Evolutionary conservation across 768 basidiomycete genomes (phyloP).

Genomic region (Panaeolus papilionaceus): DNA sequence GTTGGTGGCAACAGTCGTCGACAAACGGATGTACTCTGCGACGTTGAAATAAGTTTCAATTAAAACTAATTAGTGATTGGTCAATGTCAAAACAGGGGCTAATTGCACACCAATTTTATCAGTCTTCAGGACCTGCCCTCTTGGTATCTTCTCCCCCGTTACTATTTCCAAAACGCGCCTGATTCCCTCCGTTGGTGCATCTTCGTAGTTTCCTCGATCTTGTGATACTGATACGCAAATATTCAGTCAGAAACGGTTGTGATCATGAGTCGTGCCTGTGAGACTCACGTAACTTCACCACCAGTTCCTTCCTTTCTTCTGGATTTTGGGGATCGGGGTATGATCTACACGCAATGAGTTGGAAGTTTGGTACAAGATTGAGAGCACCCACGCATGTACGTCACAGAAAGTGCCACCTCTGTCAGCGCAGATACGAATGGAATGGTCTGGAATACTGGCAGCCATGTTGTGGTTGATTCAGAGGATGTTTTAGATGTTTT

Average conservation of each 20-base stretch:
- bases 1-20: constrained; percentile 96
- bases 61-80: constrained; percentile 13
- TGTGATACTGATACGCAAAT: constrained; percentile 69
- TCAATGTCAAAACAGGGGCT: not conserved
- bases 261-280: not conserved
- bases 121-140: constrained; percentile 72
- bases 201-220: constrained; percentile 85
- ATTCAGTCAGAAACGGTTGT: constrained; percentile 7
- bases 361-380: not conserved
- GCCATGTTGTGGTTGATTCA: not conserved
- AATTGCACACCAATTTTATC: constrained; percentile 76
- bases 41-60: too few species aligned
- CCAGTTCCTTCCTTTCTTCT: constrained; percentile 71
- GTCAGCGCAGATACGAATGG: constrained; percentile 86
- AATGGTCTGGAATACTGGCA: constrained; percentile 66
- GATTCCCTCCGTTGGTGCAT: constrained; percentile 96
- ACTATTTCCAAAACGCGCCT: constrained; percentile 83
- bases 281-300: constrained; percentile 88
- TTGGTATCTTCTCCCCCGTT: constrained; percentile 68
- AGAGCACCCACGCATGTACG: constrained; percentile 70
- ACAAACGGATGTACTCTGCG: constrained; percentile 87
- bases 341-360: constrained; percentile 49
- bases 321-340: constrained; percentile 74
- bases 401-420: constrained; percentile 95
- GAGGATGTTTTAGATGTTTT: not conserved